Evolutionary conservation across 805 yeast species (phyloP), one percentile per base, ranked within the genome.

Genomic region (Metschnikowia gruessii): DNA sequence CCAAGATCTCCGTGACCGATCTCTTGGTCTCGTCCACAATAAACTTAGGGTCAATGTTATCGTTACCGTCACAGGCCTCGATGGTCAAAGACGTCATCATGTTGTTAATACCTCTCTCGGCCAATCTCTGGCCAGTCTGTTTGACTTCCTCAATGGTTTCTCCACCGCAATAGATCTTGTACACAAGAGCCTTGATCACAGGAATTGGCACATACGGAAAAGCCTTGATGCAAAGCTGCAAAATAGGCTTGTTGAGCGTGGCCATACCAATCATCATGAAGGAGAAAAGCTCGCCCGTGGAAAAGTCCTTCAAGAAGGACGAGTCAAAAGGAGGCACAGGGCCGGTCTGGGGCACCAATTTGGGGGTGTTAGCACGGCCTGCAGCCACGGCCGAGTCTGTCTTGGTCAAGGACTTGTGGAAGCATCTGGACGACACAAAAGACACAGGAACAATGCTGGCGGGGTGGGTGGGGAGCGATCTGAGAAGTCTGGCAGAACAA

Each of bases 31-130:
- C 84, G 16, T 65, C 57, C 31, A 85, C 80, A 49, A 87, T 85
- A 52, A 71, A 72, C 34, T 75, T 60, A 31, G 83, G 81, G 64
- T 80, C 82, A 35, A 80, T 71, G 64, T 79, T 72, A 60, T 79
- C 76, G 48, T 77, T 78, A 32, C 96, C 96, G 53, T 87, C 87
- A 44, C 97, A 84, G 46, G 94, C 96, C 68, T 91, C 98, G 43
- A 91, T 90, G 13, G 97, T 88, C 63, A 89, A 80, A 1, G 95
- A 85, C n/a, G 91, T 72, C 96, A 91, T 89, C 95, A 91, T 88
- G 72, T 91, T 92, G 55, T 87, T 81, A 60, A 90, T 86, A 9
- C 96, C 95, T 50, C 95, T 76, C 42, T 76, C 64, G 45, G 80
- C 73, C 54, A 91, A 74, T 48, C 80, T 72, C 45, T 74, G 69